phyloP scores from a whole-genome alignment of 106 monocot species.

The Gastrodia elata region DNA sequence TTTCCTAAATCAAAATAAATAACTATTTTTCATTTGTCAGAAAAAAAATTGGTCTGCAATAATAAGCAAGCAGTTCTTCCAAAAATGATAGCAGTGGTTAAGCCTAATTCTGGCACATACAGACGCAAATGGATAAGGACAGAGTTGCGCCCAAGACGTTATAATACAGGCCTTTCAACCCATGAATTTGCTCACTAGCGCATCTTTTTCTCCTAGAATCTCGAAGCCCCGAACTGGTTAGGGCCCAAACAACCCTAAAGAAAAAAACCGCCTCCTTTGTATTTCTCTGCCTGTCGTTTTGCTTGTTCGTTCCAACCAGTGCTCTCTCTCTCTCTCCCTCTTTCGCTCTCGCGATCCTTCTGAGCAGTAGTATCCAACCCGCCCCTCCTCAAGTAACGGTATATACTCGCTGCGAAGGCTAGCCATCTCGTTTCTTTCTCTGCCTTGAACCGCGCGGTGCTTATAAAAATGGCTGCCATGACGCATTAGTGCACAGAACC shows the following conservation, averaged over 20 bases:
- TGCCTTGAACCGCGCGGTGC: neutral
- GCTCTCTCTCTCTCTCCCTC: slow-evolving; percentile 3
- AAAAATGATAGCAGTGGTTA: too few species aligned
- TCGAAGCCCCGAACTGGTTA: neutral
- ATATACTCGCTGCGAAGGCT: slow-evolving; percentile 1
- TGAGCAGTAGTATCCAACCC: neutral
- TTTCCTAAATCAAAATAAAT: too few species aligned
- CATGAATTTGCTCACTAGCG: neutral
- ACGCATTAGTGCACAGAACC: neutral
- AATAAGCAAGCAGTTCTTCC: too few species aligned
- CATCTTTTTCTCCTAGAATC: neutral
- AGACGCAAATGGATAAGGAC: too few species aligned
- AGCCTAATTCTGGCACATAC: too few species aligned
- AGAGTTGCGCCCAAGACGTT: neutral
- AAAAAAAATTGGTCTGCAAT: too few species aligned
- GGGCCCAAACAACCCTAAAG: slow-evolving; percentile 9
- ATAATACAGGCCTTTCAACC: neutral
- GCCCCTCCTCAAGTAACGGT: slow-evolving; percentile 5
- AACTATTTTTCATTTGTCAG: too few species aligned
- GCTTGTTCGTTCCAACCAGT: neutral
- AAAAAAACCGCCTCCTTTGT: neutral
- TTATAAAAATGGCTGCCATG: neutral
- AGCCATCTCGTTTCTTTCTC: neutral
- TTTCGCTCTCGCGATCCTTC: slow-evolving; percentile 1
- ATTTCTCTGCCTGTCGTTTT: slow-evolving; percentile 6